phyloP scores from a whole-genome alignment of 2,329 filamentous ascomycete genomes.

The Phialophora chinensis region DNA sequence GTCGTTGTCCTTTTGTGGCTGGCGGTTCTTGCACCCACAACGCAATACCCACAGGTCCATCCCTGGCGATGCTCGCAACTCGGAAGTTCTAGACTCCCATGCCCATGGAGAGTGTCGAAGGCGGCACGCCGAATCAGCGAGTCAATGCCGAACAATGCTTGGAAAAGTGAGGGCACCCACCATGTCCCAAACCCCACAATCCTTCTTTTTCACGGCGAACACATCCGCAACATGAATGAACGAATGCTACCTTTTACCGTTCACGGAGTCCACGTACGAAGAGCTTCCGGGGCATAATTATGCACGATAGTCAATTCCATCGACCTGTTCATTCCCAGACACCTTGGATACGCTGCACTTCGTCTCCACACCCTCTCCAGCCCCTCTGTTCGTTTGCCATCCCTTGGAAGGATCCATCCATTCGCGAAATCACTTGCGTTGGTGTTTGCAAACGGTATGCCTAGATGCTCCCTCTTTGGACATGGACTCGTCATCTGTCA shows the following conservation, averaged over 20 bases:
- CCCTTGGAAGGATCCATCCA: background rate
- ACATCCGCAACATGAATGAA: background rate
- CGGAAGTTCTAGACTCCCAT: slow-evolving; percentile 4
- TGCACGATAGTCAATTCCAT: background rate
- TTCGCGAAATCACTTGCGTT: background rate
- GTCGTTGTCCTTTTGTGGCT: background rate
- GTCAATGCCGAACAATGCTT: background rate
- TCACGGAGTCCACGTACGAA: background rate
- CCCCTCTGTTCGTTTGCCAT: background rate
- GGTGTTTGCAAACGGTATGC: background rate
- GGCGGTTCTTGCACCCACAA: background rate
- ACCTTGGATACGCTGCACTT: too few species aligned
- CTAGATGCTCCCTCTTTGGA: background rate
- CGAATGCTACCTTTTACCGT: background rate
- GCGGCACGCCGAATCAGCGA: background rate
- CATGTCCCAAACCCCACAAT: background rate
- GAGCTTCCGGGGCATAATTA: background rate
- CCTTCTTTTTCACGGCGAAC: background rate
- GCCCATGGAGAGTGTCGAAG: background rate
- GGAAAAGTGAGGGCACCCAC: background rate
- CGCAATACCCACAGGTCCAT: background rate
- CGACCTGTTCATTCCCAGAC: background rate
- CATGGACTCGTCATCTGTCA: background rate
- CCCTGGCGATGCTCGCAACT: background rate
- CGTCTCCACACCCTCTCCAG: background rate